These are phyloP conservation scores for Tulasnella sp. DNA, from an alignment of 768 basidiomycete genomes.

Conservation along the genomic window DNA sequence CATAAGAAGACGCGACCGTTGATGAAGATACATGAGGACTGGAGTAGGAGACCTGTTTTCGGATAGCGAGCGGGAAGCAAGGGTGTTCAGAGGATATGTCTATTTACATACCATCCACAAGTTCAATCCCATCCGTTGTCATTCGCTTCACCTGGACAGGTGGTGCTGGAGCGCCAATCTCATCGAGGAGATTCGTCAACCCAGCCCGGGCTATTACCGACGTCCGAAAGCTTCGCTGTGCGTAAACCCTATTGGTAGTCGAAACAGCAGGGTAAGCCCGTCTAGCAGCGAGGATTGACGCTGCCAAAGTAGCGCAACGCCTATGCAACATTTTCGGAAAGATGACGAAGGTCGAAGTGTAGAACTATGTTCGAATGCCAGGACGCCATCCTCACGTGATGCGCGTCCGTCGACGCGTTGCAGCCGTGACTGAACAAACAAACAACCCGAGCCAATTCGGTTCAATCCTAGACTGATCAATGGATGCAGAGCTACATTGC, in stretches of 20 bases:
- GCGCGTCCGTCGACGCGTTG: no score
- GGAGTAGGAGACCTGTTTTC: conserved; percentile 60
- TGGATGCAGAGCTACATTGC: conserved; percentile 22
- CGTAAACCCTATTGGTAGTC: not conserved
- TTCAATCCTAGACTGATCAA: not conserved
- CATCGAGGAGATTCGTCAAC: conserved; percentile 11
- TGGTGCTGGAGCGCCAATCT: conserved; percentile 3
- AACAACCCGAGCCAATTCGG: not conserved
- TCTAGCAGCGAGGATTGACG: not conserved
- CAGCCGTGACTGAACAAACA: not conserved
- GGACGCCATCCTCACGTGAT: no score
- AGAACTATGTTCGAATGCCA: no score
- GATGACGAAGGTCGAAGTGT: no score
- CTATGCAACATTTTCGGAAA: not conserved
- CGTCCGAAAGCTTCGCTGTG: not conserved
- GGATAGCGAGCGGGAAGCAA: not conserved
- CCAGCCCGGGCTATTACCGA: not conserved
- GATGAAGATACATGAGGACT: conserved; percentile 69
- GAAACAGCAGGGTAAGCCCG: not conserved
- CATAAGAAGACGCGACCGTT: conserved; percentile 82
- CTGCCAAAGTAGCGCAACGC: not conserved
- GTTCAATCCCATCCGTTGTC: conserved; percentile 11
- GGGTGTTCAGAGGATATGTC: not conserved
- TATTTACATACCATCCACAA: conserved; percentile 5
- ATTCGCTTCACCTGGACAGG: conserved; percentile 15